phyloP scores from a whole-genome alignment of 2,329 filamentous ascomycete species.

The Xylariaceae sp. region DNA sequence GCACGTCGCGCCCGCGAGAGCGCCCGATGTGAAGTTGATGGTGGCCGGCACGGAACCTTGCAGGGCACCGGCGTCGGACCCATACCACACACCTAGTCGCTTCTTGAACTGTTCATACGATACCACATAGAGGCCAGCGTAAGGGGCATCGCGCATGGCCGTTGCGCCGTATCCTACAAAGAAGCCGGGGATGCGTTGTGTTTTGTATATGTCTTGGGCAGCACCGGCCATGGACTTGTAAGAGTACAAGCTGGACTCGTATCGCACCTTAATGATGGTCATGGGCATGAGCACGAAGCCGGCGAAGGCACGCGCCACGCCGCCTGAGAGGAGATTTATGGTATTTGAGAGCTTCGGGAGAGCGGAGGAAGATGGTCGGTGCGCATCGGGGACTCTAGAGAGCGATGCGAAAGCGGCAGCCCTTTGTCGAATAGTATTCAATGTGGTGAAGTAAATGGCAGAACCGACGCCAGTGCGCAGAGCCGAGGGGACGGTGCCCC shows the following conservation, averaged over 20 bases:
- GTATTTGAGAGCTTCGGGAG: constrained; percentile 79
- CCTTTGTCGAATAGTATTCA: constrained; percentile 77
- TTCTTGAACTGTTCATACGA: constrained; percentile 86
- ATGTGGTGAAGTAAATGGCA: constrained; percentile 86
- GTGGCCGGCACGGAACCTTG: constrained; percentile 49
- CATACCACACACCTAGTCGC: constrained; percentile 43
- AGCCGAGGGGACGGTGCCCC: constrained; percentile 88
- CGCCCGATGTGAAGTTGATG: constrained; percentile 83
- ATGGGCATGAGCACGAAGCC: constrained; percentile 93
- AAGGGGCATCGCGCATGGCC: constrained; percentile 89
- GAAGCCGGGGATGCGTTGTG: constrained; percentile 76
- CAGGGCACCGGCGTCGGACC: constrained; percentile 25
- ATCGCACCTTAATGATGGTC: constrained; percentile 94
- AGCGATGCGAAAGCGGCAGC: constrained; percentile 37
- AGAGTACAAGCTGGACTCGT: constrained; percentile 81
- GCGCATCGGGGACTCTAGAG: constrained; percentile 14
- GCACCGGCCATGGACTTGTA: constrained; percentile 76
- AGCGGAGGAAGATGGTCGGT: constrained; percentile 54
- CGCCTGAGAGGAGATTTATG: constrained; percentile 81
- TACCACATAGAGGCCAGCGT: constrained; percentile 89
- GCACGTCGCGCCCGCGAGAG: constrained; percentile 74
- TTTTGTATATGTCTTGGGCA: constrained; percentile 66
- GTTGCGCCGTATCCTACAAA: constrained; percentile 94
- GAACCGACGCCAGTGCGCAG: constrained; percentile 89
- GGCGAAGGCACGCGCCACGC: constrained; percentile 76